Percentiles rank a stretch among this genome's conserved stretches.
Evolutionary conservation across 257 asterid species (phyloP).

Genomic region (Solanum pimpinellifolium): DNA sequence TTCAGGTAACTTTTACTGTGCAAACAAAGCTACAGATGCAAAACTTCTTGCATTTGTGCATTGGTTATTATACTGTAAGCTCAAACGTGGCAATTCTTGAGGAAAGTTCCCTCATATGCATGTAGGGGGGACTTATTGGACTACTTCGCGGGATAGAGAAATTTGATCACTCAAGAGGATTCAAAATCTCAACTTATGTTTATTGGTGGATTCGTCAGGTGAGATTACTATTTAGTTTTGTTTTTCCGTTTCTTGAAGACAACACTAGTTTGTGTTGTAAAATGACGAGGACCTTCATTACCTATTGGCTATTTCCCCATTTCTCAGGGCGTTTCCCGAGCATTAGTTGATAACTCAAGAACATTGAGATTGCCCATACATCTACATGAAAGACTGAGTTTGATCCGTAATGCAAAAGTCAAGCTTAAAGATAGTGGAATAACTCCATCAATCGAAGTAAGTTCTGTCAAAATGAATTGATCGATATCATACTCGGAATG

Average conservation of each 20-base stretch:
- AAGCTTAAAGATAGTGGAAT: slow-evolving; percentile 73
- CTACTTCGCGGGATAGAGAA: slow-evolving; percentile 93
- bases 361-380: slow-evolving; percentile 75
- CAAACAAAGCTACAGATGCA: background rate
- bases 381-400: slow-evolving; percentile 70
- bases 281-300: background rate
- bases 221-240: background rate
- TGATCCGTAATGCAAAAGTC: slow-evolving; percentile 79
- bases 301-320: background rate
- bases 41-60: background rate
- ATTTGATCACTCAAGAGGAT: slow-evolving; percentile 86
- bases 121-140: slow-evolving; percentile 90
- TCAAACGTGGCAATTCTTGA: background rate
- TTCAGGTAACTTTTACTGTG: slow-evolving; percentile 49
- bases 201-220: slow-evolving; percentile 99
- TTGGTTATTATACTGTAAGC: background rate
- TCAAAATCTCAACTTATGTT: slow-evolving; percentile 95
- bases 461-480: slow-evolving; percentile 5
- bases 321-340: slow-evolving; percentile 78
- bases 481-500: background rate
- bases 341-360: slow-evolving; percentile 79
- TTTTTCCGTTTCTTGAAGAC: background rate
- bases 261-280: background rate
- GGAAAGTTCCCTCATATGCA: slow-evolving; percentile 4
- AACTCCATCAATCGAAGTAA: slow-evolving; percentile 71